Conservation (phyloP, 495 filamentous ascomycete genomes). For the Alectoria sarmentosa region DNA sequence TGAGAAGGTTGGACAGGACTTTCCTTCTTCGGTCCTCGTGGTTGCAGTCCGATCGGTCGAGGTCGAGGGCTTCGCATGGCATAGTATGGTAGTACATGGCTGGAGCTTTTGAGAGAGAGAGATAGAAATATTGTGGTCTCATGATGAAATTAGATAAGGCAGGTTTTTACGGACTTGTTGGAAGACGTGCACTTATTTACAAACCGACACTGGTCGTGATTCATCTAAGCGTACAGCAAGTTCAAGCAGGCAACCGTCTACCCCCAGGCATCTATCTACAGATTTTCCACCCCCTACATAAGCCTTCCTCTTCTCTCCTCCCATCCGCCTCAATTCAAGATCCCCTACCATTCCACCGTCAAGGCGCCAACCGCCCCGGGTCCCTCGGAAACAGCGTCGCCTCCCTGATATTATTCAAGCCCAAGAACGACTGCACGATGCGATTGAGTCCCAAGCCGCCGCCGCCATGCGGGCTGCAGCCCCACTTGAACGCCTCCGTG, state of each 20-base stretch:
- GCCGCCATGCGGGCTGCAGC: constrained; percentile 75
- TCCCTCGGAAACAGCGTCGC: constrained; percentile 76
- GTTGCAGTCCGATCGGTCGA: too few species aligned
- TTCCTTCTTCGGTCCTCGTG: neutral
- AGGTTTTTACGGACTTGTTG: too few species aligned
- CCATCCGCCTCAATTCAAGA: too few species aligned
- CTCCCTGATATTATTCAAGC: constrained; percentile 72
- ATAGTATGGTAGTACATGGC: too few species aligned
- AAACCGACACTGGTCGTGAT: neutral
- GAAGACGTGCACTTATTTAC: neutral
- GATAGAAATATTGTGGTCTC: too few species aligned
- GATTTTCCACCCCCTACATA: neutral
- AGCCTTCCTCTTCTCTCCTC: neutral
- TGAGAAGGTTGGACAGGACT: neutral
- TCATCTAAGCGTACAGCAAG: too few species aligned
- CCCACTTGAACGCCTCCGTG: constrained; percentile 70
- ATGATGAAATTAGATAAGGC: too few species aligned
- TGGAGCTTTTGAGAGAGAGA: too few species aligned
- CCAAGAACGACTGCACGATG: constrained; percentile 82
- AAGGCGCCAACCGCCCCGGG: constrained; percentile 73
- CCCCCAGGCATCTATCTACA: neutral
- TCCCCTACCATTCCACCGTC: too few species aligned
- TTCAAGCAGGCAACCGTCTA: neutral
- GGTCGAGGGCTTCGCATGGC: too few species aligned
- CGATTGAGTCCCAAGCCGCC: constrained; percentile 84